phyloP scores from a whole-genome alignment of 2,329 filamentous ascomycete species.

The Diaporthe capsici region DNA sequence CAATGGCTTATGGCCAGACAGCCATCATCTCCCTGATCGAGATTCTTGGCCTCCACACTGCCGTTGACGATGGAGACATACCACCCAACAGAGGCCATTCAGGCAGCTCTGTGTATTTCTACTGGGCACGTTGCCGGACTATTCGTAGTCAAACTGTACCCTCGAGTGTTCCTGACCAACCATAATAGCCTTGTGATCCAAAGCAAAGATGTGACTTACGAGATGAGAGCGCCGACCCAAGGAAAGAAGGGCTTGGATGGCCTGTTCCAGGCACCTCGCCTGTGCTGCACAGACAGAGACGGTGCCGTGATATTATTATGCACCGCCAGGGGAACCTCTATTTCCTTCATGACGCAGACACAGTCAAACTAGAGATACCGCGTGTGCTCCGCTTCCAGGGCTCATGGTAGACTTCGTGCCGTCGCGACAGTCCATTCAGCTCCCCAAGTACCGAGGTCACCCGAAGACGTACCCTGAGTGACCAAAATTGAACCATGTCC shows the following conservation, averaged over 20 bases:
- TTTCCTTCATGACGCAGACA: not conserved
- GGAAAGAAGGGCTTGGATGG: too few species aligned
- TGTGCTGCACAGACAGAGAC: not conserved
- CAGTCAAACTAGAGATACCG: not conserved
- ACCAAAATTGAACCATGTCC: not conserved
- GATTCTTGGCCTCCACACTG: not conserved
- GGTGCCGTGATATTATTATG: not conserved
- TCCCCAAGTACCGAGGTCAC: not conserved
- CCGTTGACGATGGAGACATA: too few species aligned
- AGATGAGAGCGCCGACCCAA: too few species aligned
- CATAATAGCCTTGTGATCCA: not conserved
- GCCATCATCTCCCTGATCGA: not conserved
- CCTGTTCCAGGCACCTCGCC: not conserved
- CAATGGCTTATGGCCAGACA: not conserved
- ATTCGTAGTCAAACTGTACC: too few species aligned
- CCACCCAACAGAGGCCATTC: not conserved
- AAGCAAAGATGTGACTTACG: not conserved
- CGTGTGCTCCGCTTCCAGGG: not conserved
- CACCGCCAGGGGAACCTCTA: not conserved
- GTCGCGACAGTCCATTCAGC: not conserved
- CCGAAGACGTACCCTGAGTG: not conserved
- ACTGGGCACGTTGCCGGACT: too few species aligned
- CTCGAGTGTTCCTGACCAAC: not conserved
- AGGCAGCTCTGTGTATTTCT: not conserved
- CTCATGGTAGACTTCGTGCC: not conserved